Evolutionary conservation across 2,329 filamentous ascomycete genomes (phyloP).

Genomic region (Fusarium newnesense): DNA sequence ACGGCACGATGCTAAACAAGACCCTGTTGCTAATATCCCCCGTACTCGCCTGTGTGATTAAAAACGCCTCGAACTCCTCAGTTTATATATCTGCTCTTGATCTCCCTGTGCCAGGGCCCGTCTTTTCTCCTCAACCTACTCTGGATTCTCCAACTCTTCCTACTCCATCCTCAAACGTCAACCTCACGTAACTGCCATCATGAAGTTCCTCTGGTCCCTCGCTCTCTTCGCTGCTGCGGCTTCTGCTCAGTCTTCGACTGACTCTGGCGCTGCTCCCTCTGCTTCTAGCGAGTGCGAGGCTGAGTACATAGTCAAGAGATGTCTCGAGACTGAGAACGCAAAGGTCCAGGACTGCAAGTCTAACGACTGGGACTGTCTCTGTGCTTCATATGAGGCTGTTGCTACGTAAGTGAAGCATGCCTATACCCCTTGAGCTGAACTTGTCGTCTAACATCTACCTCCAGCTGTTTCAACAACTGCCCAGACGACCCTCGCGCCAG

Average conservation of each 20-base stretch:
- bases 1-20: slow-evolving; percentile 27
- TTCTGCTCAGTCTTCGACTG: slow-evolving; percentile 47
- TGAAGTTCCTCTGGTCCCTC: slow-evolving; percentile 59
- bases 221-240: slow-evolving; percentile 52
- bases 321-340: slow-evolving; percentile 53
- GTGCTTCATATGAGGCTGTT: slow-evolving; percentile 56
- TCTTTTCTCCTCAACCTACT: neutral
- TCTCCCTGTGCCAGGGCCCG: neutral
- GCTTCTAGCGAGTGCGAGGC: slow-evolving; percentile 53
- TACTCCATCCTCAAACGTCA: neutral
- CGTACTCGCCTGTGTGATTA: slow-evolving; percentile 32
- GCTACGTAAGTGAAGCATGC: slow-evolving; percentile 54
- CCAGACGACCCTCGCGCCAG: slow-evolving; percentile 57
- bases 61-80: slow-evolving; percentile 17
- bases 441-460: slow-evolving; percentile 3
- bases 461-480: slow-evolving; percentile 67
- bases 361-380: slow-evolving; percentile 60
- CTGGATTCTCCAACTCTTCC: neutral
- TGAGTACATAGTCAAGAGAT: slow-evolving; percentile 59
- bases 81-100: slow-evolving; percentile 12
- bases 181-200: slow-evolving; percentile 44
- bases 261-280: slow-evolving; percentile 42
- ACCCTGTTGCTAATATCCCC: slow-evolving; percentile 37
- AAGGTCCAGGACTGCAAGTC: slow-evolving; percentile 53
- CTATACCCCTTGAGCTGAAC: neutral